Conservation (phyloP, 495 filamentous ascomycete genomes). For the Hypomontagnella submonticulosa region DNA sequence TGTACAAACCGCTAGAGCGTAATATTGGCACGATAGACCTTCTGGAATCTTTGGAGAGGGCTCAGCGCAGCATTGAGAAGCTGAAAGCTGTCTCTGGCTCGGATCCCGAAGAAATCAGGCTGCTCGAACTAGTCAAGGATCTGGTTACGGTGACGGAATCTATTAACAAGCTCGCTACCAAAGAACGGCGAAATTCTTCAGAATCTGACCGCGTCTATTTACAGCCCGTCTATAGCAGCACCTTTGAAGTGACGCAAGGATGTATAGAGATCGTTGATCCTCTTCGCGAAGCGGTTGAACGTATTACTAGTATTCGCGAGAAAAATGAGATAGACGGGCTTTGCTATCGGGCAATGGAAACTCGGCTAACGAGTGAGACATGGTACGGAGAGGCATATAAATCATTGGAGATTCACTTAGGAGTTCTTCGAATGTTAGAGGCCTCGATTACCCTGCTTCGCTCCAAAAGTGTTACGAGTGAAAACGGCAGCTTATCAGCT, state of each 20-base stretch:
- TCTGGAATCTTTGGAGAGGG: too few species aligned
- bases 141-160: constrained; percentile 1
- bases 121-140: constrained; percentile 16
- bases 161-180: constrained; percentile 1
- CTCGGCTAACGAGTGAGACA: background rate
- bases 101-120: background rate
- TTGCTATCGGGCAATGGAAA: background rate
- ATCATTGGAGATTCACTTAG: background rate
- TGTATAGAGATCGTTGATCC: background rate
- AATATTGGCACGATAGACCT: too few species aligned
- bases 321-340: background rate
- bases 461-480: background rate
- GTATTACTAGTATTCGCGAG: background rate
- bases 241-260: constrained; percentile 4
- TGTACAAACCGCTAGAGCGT: too few species aligned
- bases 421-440: constrained; percentile 6
- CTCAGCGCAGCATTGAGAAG: too few species aligned
- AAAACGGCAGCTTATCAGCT: constrained; percentile 12
- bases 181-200: constrained; percentile 2
- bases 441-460: constrained; percentile 1
- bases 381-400: constrained; percentile 5
- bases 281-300: background rate
- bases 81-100: too few species aligned
- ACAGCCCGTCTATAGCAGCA: background rate
- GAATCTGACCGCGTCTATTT: background rate